Evolutionary conservation across 441 rosid species (phyloP), one percentile per base, ranked within the genome.

Genomic region (Cnidoscolus chayamansa): DNA sequence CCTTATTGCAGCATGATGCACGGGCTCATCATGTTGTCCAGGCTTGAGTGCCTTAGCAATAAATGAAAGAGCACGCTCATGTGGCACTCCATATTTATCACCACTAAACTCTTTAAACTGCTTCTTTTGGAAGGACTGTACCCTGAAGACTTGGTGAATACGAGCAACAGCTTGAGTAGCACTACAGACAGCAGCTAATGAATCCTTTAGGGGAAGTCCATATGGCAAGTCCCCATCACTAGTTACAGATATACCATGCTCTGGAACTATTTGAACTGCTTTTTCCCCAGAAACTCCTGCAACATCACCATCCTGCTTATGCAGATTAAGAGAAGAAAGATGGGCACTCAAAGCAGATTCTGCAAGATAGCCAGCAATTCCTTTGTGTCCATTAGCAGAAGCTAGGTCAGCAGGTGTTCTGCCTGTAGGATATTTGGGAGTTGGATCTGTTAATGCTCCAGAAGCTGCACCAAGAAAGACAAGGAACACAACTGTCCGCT

Each of bases 351-450:
- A 78, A 73, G 86, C 80, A 79, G 82, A 89, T 75, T 89, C 97
- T 15, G 97, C 95, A 71, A 94, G 98, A 80, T 82, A 94, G 70
- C 92, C 98, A 25, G 97, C 88, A 59, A 91, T 94, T 78, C 98
- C 98, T 86, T 90, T 94, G 85, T 91, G 91, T 56, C 96, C 93
- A 68, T 84, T 89, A 63, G 85, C 83, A 62, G 91, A 89, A 67
- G 98, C 98, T 54, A 94, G 80, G 77, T 94, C 98, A 45, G 98
- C 92, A 65, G 98, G 89, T 67, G 97, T 86, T 81, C 85, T 83
- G 74, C 92, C 90, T n/a, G 82, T 63, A 59, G 93, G 90, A 75
- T 84, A 82, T 79, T 78, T 72, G 51, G 96, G 94, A 35, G 88
- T 85, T 56, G 98, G 98, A 78, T 94, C 94, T 37, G 94, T 90